Base-by-base conservation (phyloP, 208 protist genomes). In the Crithidia thermophila region DNA sequence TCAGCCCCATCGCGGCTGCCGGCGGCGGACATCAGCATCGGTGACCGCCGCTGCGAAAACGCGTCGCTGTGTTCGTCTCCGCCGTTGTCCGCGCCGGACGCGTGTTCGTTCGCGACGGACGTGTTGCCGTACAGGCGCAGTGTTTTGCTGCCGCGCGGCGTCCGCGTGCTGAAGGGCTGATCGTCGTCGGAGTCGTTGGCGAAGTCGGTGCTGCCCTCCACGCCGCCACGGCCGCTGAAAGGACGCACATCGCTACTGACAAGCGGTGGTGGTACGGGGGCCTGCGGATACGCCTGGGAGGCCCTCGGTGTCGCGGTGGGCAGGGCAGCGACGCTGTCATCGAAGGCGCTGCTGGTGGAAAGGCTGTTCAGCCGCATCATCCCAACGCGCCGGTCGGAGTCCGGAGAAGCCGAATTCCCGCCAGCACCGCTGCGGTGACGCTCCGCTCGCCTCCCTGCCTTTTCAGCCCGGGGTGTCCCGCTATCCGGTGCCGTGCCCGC, bases 121-220 rank as follows among this genome's bases (percentile, higher is more conserved):
- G 8, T 5, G 25, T 16, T 16, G 16, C n/a, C n/a, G n/a, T n/a
- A n/a, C n/a, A n/a, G n/a, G n/a, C n/a, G 27, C 4, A 21, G 16
- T 23, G 40, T 61, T 14, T 61, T 49, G 40, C 36, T 61, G 39
- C 55, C 21, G 27, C 55, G 55, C 39, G 40, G 55, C 10, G 31
- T 61, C 11, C 55, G 40, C 11, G 40, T 27, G 39, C 40, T 61
- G 16, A n/a, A 23, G 0, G 13, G 28, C 13, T 46, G 16, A 27
- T 34, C 37, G 23, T 49, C 37, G 37, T 3, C 37, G 25, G 13
- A 20, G 0, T 10, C 27, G 9, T 18, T 16, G 10, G 11, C 20
- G 39, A 14, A 4, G 20, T 10, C 30, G 7, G 33, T 30, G 5
- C 20, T 13, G n/a, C 13, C 10, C 34, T 27, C 14, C 18, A 7